These are phyloP conservation scores for Eucalyptus shirleyi DNA, from an alignment of 345 rosid genomes.

Conservation along the genomic window DNA sequence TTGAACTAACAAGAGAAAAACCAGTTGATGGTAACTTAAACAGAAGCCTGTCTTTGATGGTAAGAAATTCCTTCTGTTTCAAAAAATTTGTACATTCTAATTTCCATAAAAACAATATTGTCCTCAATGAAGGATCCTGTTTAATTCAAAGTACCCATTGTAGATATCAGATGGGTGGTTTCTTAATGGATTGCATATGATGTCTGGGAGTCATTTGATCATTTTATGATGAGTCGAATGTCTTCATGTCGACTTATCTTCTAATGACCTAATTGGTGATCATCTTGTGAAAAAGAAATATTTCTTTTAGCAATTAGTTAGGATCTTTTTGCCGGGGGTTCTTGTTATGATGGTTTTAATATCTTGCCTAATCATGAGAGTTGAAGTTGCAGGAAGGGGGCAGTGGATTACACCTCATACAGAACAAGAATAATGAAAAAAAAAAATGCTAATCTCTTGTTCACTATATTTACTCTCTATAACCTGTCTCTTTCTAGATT, in stretches of 20 bases:
- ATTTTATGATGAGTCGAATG: background rate
- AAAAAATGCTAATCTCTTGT: background rate
- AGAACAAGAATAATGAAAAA: background rate
- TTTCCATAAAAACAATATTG: background rate
- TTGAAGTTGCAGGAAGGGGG: background rate
- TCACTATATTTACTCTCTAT: background rate
- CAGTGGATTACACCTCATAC: background rate
- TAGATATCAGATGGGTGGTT: background rate
- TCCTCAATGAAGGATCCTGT: background rate
- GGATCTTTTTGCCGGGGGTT: background rate
- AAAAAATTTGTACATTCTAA: background rate
- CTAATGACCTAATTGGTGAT: background rate
- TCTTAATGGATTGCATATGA: background rate
- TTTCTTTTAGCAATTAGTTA: background rate
- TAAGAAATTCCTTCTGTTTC: background rate
- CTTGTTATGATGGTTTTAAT: background rate
- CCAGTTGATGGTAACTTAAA: background rate
- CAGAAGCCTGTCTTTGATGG: background rate
- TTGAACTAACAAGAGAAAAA: background rate
- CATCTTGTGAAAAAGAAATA: background rate
- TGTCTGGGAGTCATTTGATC: background rate
- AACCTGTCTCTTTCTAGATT: background rate
- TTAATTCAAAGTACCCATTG: background rate
- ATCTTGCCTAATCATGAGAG: background rate
- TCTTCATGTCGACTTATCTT: background rate